These are phyloP conservation scores for Cardamine occulta DNA, from an alignment of 345 rosid species.

Conservation along the genomic window DNA sequence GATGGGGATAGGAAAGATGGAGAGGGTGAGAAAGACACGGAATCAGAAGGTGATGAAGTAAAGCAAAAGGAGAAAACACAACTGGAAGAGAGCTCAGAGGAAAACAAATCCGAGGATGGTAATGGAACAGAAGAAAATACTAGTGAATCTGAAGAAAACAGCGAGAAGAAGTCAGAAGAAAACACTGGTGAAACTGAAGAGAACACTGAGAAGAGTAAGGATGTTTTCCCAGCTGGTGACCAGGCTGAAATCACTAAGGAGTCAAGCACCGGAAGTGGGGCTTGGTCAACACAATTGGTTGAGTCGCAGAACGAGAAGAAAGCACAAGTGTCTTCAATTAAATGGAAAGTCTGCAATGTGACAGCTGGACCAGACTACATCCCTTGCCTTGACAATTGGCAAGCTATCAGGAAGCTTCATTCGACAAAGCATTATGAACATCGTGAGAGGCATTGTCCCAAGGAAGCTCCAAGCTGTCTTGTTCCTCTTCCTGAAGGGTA, in stretches of 20 bases:
- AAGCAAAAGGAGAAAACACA: conserved; percentile 46
- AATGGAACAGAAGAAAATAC: conserved; percentile 34
- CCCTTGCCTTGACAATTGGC: conserved; percentile 93
- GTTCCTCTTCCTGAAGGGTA: conserved; percentile 86
- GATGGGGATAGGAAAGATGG: conserved; percentile 44
- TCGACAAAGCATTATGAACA: conserved; percentile 81
- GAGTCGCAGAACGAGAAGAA: conserved; percentile 93
- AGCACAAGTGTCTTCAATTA: conserved; percentile 46
- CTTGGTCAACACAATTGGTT: conserved; percentile 80
- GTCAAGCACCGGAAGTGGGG: conserved; percentile 61
- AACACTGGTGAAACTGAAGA: conserved; percentile 35
- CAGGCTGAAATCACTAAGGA: conserved; percentile 72
- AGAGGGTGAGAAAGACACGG: conserved; percentile 37
- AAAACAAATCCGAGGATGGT: conserved; percentile 40
- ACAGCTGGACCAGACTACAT: conserved; percentile 92
- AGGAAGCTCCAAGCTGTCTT: conserved; percentile 77
- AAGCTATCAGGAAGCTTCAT: conserved; percentile 70
- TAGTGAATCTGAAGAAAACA: conserved; percentile 40
- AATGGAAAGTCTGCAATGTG: conserved; percentile 86
- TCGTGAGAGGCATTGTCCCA: conserved; percentile 96
- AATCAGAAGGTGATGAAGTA: conserved; percentile 35
- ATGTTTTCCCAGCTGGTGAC: conserved; percentile 52
- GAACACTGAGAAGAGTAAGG: conserved; percentile 46
- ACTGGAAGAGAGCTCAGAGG: conserved; percentile 45
- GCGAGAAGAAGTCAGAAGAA: conserved; percentile 42